Conservation (phyloP, 2,329 filamentous ascomycete genomes). For the Ophiostoma tasmaniense region DNA sequence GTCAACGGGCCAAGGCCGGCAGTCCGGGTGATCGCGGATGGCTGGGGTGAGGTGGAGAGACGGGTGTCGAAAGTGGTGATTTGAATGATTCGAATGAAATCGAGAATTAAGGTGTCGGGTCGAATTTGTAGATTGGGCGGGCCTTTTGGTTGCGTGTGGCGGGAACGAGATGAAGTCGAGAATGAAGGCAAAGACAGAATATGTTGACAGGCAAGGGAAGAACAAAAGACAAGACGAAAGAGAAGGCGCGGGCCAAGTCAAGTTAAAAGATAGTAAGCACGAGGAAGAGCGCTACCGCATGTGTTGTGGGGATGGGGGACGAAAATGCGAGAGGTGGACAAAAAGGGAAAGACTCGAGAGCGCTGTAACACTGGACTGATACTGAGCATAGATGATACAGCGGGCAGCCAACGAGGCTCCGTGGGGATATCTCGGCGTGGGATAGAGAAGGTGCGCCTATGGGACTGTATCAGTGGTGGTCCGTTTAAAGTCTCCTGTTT, state of each 20-base stretch:
- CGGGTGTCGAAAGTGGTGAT: background rate
- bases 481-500: too few relatives aligned
- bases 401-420: constrained; percentile 5
- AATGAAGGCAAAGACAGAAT: background rate
- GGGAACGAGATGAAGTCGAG: background rate
- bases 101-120: too few relatives aligned
- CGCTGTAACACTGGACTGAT: background rate
- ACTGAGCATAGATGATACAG: background rate
- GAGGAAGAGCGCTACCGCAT: background rate
- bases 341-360: background rate
- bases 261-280: background rate
- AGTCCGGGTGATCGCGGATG: constrained; percentile 5
- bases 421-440: constrained; percentile 10
- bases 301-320: constrained; percentile 6
- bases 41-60: constrained; percentile 1
- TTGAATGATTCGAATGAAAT: background rate
- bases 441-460: background rate
- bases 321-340: constrained; percentile 3
- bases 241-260: background rate
- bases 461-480: background rate
- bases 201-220: background rate
- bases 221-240: background rate
- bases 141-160: background rate
- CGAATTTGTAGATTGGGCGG: background rate
- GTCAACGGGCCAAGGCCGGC: background rate